Evolutionary conservation across 345 rosid species (phyloP), one percentile per base, ranked within the genome.

Genomic region (Camelina sativa): DNA sequence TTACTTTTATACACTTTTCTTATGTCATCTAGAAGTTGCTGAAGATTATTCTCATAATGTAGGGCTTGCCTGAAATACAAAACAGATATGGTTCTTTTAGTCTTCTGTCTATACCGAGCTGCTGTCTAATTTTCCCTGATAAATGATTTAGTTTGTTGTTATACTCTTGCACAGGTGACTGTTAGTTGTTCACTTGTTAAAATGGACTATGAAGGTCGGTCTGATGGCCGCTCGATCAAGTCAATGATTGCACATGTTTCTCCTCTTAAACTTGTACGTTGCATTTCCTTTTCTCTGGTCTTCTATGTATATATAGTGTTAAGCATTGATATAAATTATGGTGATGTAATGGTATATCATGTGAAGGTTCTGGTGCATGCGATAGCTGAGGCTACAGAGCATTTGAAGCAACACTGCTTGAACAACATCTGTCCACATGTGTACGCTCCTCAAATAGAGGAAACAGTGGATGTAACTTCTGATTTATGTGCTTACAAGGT

Each of bases 401-500:
- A 92, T 86, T 78, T 95, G 86, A 95, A 86, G 85, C 96, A 95
- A 76, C 97, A 90, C 70, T 90, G 97, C 85, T 69, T 86, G 80
- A 92, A 90, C 84, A 85, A 78, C 50, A 88, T 89, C 35, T 90
- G 96, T 60, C 92, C 97, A 55, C 91, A 92, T 44, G 98, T 95
- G 78, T 95, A 87, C 71, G 91, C 97, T 71, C 98, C 99, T 11
- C 88, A 88, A 73, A 84, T 86, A 67, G 99, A 89, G 84, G 98
- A 92, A 83, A 89, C 92, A 0, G 84, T 92, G 58, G 98, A 95
- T 60, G 96, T 92, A 70, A 92, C 99, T 20, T 95, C 98, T 76
- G 98, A 95, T 80, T 76, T 92, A 74, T 92, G 99, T 84, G 99
- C 97, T 37, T 90, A 90, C 62, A 95, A 95, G 96, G 98, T 95